Percentiles rank a stretch among this genome's conserved stretches.
phyloP scores from a whole-genome alignment of 495 filamentous ascomycete genomes.

The Aspergillus haitiensis region DNA sequence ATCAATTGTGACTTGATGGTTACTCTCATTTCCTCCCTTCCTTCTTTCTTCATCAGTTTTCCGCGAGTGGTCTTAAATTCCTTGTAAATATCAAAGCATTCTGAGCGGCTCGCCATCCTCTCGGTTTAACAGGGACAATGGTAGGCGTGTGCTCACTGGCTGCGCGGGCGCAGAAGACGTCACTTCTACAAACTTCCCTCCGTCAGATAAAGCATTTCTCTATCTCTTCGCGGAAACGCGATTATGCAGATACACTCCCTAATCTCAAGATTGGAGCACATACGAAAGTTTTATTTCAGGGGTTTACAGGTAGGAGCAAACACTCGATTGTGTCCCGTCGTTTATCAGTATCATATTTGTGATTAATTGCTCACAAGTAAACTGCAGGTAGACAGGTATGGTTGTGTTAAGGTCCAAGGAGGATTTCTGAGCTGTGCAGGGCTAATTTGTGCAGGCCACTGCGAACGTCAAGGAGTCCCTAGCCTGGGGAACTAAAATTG shows the following conservation, averaged over 20 bases:
- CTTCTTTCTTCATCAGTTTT: background rate
- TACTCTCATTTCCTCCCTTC: no score
- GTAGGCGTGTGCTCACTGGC: slow-evolving; percentile 21
- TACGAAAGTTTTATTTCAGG: slow-evolving; percentile 84
- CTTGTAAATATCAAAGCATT: no score
- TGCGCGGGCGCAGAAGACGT: slow-evolving; percentile 18
- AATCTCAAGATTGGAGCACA: slow-evolving; percentile 77
- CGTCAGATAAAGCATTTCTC: slow-evolving; percentile 39
- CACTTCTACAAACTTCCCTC: slow-evolving; percentile 9
- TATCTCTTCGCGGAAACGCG: slow-evolving; percentile 31
- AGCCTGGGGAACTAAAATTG: slow-evolving; percentile 83
- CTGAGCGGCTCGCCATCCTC: background rate
- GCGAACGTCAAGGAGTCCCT: slow-evolving; percentile 80
- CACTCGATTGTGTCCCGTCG: background rate
- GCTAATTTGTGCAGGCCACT: slow-evolving; percentile 56
- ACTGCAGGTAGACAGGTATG: slow-evolving; percentile 40
- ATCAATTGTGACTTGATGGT: no score
- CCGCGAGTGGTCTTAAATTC: no score
- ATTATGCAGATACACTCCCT: slow-evolving; percentile 64
- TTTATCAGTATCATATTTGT: no score
- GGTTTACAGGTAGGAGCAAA: slow-evolving; percentile 67
- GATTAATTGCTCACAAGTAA: slow-evolving; percentile 17
- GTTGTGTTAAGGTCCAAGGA: background rate
- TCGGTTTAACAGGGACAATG: slow-evolving; percentile 10
- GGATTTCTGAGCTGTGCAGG: background rate